A percentile compares a stretch with the other conserved stretches of the same genome.
These are phyloP conservation scores for Epichloe gansuensis DNA, from an alignment of 2,329 filamentous ascomycete species.

Conservation along the genomic window DNA sequence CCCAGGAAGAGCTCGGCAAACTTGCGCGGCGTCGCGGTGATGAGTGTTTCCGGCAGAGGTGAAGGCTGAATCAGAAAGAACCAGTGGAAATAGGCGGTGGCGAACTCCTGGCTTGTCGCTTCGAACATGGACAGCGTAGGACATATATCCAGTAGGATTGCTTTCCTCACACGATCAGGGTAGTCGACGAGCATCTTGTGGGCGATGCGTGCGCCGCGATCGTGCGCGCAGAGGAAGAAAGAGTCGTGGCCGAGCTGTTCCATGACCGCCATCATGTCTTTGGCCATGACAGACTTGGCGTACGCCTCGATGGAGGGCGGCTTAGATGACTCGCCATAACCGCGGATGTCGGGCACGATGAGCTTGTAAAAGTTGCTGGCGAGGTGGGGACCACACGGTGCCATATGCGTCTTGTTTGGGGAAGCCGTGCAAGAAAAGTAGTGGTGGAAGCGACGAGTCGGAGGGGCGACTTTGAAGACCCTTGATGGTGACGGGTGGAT, in stretches of 20 bases:
- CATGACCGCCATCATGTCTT: conserved; percentile 35
- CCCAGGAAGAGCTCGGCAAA: conserved; percentile 32
- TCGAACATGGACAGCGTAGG: conserved; percentile 43
- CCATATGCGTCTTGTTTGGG: conserved; percentile 41
- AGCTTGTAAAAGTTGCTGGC: conserved; percentile 25
- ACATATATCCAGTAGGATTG: conserved; percentile 39
- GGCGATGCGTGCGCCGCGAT: conserved; percentile 42
- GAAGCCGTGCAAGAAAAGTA: conserved; percentile 40
- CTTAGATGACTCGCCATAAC: conserved; percentile 39
- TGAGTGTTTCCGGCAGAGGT: conserved; percentile 38
- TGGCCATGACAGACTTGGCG: conserved; percentile 37
- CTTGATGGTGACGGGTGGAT: conserved; percentile 28
- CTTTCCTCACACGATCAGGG: conserved; percentile 25
- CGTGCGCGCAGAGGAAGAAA: conserved; percentile 42
- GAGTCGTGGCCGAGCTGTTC: conserved; percentile 22
- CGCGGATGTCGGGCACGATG: conserved; percentile 36
- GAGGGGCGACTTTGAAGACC: conserved; percentile 22
- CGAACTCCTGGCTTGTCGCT: conserved; percentile 28
- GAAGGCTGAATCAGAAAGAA: conserved; percentile 42
- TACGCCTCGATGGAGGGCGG: conserved; percentile 24
- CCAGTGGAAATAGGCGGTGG: conserved; percentile 45
- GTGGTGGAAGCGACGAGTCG: conserved; percentile 21
- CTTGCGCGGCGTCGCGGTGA: conserved; percentile 23
- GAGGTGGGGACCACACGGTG: conserved; percentile 31
- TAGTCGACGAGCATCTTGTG: conserved; percentile 41